Evolutionary conservation across 768 basidiomycete species (phyloP).

Genomic region (Steccherinum ochraceum): DNA sequence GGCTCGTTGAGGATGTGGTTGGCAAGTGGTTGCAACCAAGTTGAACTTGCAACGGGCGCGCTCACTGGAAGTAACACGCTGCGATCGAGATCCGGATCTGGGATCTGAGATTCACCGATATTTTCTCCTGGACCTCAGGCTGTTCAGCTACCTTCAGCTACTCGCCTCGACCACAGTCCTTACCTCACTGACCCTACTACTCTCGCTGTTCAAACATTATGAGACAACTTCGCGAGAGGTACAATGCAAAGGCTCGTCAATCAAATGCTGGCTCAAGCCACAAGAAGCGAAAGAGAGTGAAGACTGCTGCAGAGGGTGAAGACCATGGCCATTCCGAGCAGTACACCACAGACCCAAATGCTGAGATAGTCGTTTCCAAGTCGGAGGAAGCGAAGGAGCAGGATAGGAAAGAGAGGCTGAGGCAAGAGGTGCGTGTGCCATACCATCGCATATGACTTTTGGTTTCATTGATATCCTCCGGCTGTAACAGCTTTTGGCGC

Average conservation of each 20-base stretch:
- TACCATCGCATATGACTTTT: background rate
- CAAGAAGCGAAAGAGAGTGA: slow-evolving; percentile 20
- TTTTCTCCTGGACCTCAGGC: no score
- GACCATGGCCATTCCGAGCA: background rate
- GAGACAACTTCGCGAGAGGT: no score
- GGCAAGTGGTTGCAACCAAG: no score
- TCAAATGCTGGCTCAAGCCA: slow-evolving; percentile 14
- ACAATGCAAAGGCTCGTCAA: slow-evolving; percentile 22
- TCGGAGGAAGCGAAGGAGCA: slow-evolving; percentile 53
- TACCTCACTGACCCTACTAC: no score
- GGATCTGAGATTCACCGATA: no score
- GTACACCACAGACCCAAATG: slow-evolving; percentile 42
- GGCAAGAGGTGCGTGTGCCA: slow-evolving; percentile 45
- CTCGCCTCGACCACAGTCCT: no score
- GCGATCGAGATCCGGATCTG: no score
- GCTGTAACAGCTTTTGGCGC: slow-evolving; percentile 22
- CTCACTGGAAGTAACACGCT: no score
- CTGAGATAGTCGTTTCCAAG: slow-evolving; percentile 51
- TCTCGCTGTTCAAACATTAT: no score
- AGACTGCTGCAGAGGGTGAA: slow-evolving; percentile 1
- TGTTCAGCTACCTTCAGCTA: no score
- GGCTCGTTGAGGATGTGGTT: no score
- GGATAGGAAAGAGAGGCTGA: slow-evolving; percentile 52
- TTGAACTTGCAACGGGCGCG: no score
- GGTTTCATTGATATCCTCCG: slow-evolving; percentile 15